A percentile compares a stretch with the other conserved stretches of the same genome.
Conservation (phyloP, 805 yeast species). For the Kluyveromyces siamensis region DNA sequence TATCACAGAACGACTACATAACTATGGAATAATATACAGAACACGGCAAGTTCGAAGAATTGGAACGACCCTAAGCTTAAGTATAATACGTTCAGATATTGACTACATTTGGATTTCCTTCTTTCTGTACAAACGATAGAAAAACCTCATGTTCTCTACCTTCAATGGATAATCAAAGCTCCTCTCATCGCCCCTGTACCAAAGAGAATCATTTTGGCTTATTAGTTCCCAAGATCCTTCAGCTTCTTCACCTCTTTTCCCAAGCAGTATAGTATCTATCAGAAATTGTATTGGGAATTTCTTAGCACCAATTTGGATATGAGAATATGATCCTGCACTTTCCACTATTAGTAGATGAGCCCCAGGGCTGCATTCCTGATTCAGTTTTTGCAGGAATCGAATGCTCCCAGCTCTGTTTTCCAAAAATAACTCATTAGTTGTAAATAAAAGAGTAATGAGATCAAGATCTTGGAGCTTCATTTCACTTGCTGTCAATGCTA, state of each 20-base stretch:
- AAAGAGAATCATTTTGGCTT: constrained; percentile 61
- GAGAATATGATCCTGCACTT: constrained; percentile 85
- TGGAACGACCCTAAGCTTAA: no score
- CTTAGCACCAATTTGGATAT: constrained; percentile 66
- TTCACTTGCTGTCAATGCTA: constrained; percentile 21
- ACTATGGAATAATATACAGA: no score
- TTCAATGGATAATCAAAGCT: constrained; percentile 51
- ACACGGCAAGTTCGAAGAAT: no score
- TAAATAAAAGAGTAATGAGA: constrained; percentile 66
- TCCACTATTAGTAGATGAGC: constrained; percentile 62
- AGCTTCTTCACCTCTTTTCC: constrained; percentile 36
- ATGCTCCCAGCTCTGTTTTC: constrained; percentile 57
- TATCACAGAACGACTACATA: no score
- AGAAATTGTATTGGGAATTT: constrained; percentile 76
- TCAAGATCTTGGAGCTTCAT: constrained; percentile 28
- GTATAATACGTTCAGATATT: background rate
- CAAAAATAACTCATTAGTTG: constrained; percentile 78
- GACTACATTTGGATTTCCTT: constrained; percentile 17
- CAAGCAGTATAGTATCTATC: constrained; percentile 62
- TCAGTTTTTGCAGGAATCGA: constrained; percentile 45
- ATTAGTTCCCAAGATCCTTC: constrained; percentile 59
- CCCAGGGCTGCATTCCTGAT: constrained; percentile 43
- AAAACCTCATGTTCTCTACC: constrained; percentile 81
- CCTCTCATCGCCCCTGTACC: constrained; percentile 58
- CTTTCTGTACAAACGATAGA: constrained; percentile 64